Percentiles rank a stretch among this genome's conserved stretches.
phyloP scores from a whole-genome alignment of 345 rosid species.

The Pelargonium nanum region DNA sequence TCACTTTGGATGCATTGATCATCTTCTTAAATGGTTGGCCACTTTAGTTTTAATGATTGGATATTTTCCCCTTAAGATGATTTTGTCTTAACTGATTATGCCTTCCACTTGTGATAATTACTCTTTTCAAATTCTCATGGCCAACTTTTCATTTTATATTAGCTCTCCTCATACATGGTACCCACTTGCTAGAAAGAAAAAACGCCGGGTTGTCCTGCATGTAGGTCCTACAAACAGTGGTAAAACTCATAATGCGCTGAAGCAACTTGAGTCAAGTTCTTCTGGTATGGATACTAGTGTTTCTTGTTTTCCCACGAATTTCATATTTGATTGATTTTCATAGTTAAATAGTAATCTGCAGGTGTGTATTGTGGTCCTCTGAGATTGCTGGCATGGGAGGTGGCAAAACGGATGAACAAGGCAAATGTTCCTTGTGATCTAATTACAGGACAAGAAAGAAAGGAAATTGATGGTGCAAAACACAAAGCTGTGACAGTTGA shows the following conservation, averaged over 20 bases:
- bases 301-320: background rate
- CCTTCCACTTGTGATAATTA: constrained; percentile 3
- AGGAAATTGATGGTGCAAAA: constrained; percentile 73
- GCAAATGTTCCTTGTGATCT: constrained; percentile 79
- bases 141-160: constrained; percentile 11
- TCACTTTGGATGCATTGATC: no score
- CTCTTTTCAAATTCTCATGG: background rate
- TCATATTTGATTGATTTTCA: background rate
- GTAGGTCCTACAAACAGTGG: constrained; percentile 97
- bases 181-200: constrained; percentile 67
- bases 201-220: constrained; percentile 70
- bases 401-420: constrained; percentile 76
- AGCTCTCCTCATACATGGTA: constrained; percentile 89
- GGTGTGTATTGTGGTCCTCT: constrained; percentile 96
- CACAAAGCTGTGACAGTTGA: constrained; percentile 92
- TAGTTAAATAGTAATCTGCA: constrained; percentile 16
- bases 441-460: constrained; percentile 88
- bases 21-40: no score
- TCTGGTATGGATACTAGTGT: constrained; percentile 41
- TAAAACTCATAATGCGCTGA: constrained; percentile 72
- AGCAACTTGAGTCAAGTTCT: constrained; percentile 59
- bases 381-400: constrained; percentile 95
- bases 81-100: constrained; percentile 1
- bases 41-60: no score
- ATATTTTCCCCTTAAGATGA: no score